Evolutionary conservation across 148 eudicot species (phyloP).

Genomic region (Vaccinium darrowii): DNA sequence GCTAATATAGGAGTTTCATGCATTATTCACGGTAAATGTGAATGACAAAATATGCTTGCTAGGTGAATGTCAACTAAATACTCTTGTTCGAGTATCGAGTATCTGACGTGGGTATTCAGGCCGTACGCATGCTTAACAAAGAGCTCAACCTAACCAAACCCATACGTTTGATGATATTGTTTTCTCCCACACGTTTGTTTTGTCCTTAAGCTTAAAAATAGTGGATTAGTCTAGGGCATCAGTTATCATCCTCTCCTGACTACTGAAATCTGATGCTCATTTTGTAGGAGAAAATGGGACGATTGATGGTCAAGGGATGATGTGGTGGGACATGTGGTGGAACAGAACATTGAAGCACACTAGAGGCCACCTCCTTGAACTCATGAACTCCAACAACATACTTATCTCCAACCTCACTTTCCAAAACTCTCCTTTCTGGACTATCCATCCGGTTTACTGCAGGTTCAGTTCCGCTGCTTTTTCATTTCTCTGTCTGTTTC

Average conservation of each 20-base stretch:
- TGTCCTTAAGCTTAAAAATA: not conserved
- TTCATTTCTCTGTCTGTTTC: constrained; percentile 5
- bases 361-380: constrained; percentile 91
- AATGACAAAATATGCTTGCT: not conserved
- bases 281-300: constrained; percentile 84
- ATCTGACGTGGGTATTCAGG: not conserved
- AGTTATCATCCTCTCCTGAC: not conserved
- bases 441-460: constrained; percentile 96
- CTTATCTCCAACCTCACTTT: constrained; percentile 90
- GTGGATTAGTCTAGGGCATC: not conserved
- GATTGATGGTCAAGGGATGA: constrained; percentile 84
- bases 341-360: constrained; percentile 89
- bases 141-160: not conserved
- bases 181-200: too few species aligned
- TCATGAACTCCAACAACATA: constrained; percentile 77
- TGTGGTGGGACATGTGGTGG: constrained; percentile 99
- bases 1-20: not conserved
- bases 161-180: not conserved
- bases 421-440: constrained; percentile 95
- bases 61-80: not conserved
- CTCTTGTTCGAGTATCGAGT: not conserved
- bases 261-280: not conserved
- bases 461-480: constrained; percentile 44
- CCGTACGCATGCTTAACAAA: not conserved
- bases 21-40: not conserved